Evolutionary conservation across 805 yeast genomes (phyloP), one percentile per base, ranked within the genome.

Genomic region (Ogataea ramenticola): DNA sequence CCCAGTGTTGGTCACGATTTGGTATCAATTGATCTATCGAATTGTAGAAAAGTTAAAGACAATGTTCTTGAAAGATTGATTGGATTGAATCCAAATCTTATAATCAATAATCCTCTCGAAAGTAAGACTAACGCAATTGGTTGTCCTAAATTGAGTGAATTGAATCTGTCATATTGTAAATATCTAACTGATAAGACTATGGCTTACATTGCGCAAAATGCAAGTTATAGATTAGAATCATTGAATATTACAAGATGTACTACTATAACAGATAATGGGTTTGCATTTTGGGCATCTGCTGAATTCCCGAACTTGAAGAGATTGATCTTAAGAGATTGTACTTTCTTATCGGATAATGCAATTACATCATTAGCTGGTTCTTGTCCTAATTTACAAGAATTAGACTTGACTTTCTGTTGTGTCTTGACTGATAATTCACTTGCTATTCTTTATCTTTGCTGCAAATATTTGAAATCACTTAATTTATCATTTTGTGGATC

Each of bases 401-500:
- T 85, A 36, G 82, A 83, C 52, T 62, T 83, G 38, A 80, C 83
- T 16, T 85, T 85, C 54, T 85, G 93, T 58, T 84, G 91, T 62
- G 82, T 86, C 3, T 61, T 85, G 39, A 75, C 85, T 10, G 90
- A 85, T 55, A 71, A 76, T 33, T 72, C 90, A 2, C 66, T 85
- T 24, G 87, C 84, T 49, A 77, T 81, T 2, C 59, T 85, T 19
- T 72, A 84, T 48, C 62, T 80, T 16, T 84, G 86, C n/a, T 82
- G 88, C 54, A 80, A 76, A 40, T 59, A 67, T 7, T 59, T 85
- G 46, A 58, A 67, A 36, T 59, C 62, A 19, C 62, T 85, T 47
- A 81, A 82, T 51, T 58, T 84, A 30, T 78, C 86, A 10, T 85
- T 82, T 54, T 85, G 91, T 61, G 91, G 91, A 4, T 74, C 84